phyloP scores from a whole-genome alignment of 352 stramenopile species.

The Blastocystis sp. region DNA sequence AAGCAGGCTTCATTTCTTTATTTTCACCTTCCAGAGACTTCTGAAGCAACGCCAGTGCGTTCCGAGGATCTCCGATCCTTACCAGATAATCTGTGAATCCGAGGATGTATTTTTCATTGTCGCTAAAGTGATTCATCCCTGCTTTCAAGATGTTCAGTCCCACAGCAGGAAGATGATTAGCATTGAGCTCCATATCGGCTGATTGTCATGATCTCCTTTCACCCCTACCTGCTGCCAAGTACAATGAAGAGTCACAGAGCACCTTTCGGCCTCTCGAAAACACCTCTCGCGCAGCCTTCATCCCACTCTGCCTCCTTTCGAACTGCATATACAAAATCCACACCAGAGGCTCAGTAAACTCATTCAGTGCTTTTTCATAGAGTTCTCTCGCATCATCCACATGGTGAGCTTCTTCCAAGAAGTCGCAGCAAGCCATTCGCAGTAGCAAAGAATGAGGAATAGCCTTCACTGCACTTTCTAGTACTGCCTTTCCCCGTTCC shows the following conservation, averaged over 20 bases:
- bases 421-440: slow-evolving; percentile 23
- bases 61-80: not conserved
- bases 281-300: not conserved
- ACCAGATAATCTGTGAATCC: slow-evolving; percentile 8
- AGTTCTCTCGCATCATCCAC: not conserved
- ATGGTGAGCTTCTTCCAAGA: slow-evolving; percentile 1
- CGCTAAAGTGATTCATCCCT: not conserved
- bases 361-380: not conserved
- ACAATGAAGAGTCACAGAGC: not conserved
- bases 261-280: not conserved
- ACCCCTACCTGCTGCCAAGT: not conserved
- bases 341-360: not conserved
- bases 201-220: not conserved
- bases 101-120: not conserved
- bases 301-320: not conserved
- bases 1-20: not conserved
- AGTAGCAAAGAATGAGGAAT: slow-evolving; percentile 21
- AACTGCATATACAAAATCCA: slow-evolving; percentile 37
- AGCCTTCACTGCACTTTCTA: not conserved
- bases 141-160: not conserved
- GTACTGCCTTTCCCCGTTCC: not conserved
- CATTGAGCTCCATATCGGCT: not conserved
- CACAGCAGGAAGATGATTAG: not conserved
- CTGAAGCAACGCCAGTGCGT: not conserved
- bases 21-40: not conserved